Conservation (phyloP, 2,329 filamentous ascomycete genomes). For the Botrytis fragariae region DNA sequence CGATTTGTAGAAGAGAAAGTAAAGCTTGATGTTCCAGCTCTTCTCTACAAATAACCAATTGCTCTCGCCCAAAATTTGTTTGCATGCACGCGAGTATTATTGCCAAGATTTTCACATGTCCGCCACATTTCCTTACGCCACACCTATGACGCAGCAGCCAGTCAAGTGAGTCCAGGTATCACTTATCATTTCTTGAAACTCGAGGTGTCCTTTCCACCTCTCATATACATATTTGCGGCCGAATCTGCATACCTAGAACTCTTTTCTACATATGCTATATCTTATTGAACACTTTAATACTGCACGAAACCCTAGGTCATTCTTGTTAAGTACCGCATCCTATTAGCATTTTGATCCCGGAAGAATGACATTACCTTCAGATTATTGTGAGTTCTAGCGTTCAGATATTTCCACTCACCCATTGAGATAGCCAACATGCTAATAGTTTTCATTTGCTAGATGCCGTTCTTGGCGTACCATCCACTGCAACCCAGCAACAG, state of each 20-base stretch:
- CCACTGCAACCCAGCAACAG: constrained; percentile 75
- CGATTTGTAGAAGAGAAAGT: neutral
- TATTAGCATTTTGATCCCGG: neutral
- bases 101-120: neutral
- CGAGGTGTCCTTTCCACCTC: constrained; percentile 16
- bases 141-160: neutral
- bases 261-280: neutral
- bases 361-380: constrained; percentile 26
- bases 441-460: constrained; percentile 48
- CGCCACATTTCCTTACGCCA: constrained; percentile 6
- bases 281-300: neutral
- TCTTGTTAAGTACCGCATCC: neutral
- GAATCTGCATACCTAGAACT: neutral
- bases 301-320: neutral
- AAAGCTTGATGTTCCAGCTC: neutral
- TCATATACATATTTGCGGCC: neutral
- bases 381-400: constrained; percentile 42
- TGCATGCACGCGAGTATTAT: neutral
- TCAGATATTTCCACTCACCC: neutral
- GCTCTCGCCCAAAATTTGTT: neutral
- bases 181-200: constrained; percentile 2
- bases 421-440: constrained; percentile 1
- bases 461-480: constrained; percentile 68
- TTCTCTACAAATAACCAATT: neutral
- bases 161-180: neutral